Percentiles rank a stretch among this genome's conserved stretches.
Evolutionary conservation across 768 basidiomycete species (phyloP).

Genomic region (Suillus subaureus): DNA sequence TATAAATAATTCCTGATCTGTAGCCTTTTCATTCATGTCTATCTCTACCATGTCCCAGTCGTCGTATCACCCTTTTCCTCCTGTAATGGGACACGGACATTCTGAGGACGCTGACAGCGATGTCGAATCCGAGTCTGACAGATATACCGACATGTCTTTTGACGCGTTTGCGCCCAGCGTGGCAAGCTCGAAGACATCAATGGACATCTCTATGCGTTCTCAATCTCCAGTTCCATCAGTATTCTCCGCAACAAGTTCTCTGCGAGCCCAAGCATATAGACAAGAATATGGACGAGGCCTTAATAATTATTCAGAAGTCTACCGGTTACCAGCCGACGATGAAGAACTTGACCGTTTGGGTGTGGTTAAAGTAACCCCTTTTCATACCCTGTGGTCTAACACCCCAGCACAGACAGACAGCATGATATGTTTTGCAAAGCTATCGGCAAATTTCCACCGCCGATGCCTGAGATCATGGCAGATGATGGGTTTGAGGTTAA

Average conservation of each 20-base stretch:
- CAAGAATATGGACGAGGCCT: slow-evolving; percentile 70
- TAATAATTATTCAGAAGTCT: slow-evolving; percentile 81
- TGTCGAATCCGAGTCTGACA: slow-evolving; percentile 47
- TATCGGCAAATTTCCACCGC: slow-evolving; percentile 69
- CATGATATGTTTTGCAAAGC: slow-evolving; percentile 63
- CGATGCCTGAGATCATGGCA: slow-evolving; percentile 58
- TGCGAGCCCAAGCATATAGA: slow-evolving; percentile 59
- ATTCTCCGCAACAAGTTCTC: slow-evolving; percentile 64
- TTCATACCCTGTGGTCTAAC: slow-evolving; percentile 16
- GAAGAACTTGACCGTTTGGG: slow-evolving; percentile 74
- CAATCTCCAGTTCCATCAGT: slow-evolving; percentile 70
- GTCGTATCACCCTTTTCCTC: slow-evolving; percentile 10
- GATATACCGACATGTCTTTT: slow-evolving; percentile 45
- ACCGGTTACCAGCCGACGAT: slow-evolving; percentile 76
- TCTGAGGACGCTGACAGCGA: slow-evolving; percentile 46
- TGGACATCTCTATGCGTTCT: slow-evolving; percentile 62
- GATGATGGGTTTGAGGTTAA: slow-evolving; percentile 63
- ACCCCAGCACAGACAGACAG: slow-evolving; percentile 55
- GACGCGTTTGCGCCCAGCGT: slow-evolving; percentile 41
- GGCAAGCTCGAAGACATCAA: slow-evolving; percentile 57
- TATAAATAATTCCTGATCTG: slow-evolving; percentile 8
- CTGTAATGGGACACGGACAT: slow-evolving; percentile 12
- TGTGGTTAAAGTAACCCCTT: slow-evolving; percentile 32
- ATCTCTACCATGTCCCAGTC: slow-evolving; percentile 17
- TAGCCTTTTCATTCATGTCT: slow-evolving; percentile 16